A percentile compares a stretch with the other conserved stretches of the same genome.
phyloP scores from a whole-genome alignment of 495 filamentous ascomycete species.

The Opeltia flavorubescens region DNA sequence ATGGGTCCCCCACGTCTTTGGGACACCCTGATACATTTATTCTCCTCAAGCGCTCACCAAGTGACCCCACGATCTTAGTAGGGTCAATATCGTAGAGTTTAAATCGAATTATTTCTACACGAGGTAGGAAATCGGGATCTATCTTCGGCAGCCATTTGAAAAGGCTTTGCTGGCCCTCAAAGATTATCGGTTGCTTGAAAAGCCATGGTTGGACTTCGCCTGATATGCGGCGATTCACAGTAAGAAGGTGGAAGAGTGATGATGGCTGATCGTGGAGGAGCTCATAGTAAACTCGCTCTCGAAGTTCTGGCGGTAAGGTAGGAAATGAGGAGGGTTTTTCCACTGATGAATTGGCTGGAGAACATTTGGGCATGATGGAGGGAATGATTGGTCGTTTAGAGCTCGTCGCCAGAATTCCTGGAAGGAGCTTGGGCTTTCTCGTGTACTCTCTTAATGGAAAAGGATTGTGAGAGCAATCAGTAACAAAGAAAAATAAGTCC shows the following conservation, averaged over 20 bases:
- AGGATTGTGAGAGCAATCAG: too few relatives aligned
- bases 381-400: too few relatives aligned
- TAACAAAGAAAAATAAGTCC: too few relatives aligned
- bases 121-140: constrained; percentile 8
- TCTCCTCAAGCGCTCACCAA: constrained; percentile 12
- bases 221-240: constrained; percentile 10
- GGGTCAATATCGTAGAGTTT: constrained; percentile 16
- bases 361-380: neutral
- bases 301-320: constrained; percentile 12
- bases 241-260: constrained; percentile 8
- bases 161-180: constrained; percentile 15
- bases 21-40: constrained; percentile 5
- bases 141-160: constrained; percentile 13
- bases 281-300: constrained; percentile 12
- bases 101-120: constrained; percentile 10
- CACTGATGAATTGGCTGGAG: neutral
- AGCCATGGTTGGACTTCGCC: constrained; percentile 15
- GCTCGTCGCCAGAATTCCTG: too few relatives aligned
- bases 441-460: too few relatives aligned
- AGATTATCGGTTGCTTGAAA: constrained; percentile 10
- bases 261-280: constrained; percentile 5
- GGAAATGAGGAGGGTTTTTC: constrained; percentile 3
- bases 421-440: neutral
- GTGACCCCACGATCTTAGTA: constrained; percentile 12
- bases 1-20: constrained; percentile 11